Base-by-base conservation (phyloP, 2,329 filamentous ascomycete species). In the Sporothrix pseudoabietina region DNA sequence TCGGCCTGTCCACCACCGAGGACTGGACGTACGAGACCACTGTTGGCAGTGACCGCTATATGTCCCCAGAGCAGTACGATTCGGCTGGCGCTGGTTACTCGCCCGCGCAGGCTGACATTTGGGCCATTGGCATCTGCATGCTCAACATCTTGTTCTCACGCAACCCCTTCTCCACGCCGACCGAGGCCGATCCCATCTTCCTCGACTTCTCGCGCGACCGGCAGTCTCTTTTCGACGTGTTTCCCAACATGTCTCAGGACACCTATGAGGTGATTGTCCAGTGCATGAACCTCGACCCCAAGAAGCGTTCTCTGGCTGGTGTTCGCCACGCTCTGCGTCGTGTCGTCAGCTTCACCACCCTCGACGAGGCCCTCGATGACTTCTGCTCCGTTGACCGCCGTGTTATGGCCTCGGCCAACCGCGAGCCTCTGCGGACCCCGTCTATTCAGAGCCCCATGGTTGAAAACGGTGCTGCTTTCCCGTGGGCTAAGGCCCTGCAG, bases 31-130 rank as follows among this genome's bases (percentile, higher is more conserved):
- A 92, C 78, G 96, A 99, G 85, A 91, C 92, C 76, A 96, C 93
- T 75, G 96, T 99, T 65, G 96, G 96, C 77, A 98, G 96, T 81
- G 96, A 99, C 81, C 94, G 96, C 72, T 99, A 99, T 85, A 99
- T 99, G 96, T 94, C 96, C 72, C 96, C 96, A 5, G 96, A 99
- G 83, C 96, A 99, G 82, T 98, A 96, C 79, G 95, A 98, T 81
- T 94, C 94, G 71, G 89, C 91, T 77, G 91, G 91, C 75, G 89
- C 88, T 76, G 96, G 96, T 74, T 99, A 99, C 84, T 95, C 94
- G 72, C 94, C 96, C 65, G 93, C 93, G 63, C 90, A 96, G 83
- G 96, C 96, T 70, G 96, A 99, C 81, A 90, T 98, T 78, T 99
- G 96, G 96, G 94, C 96, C 73, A 92, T 99, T 80, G 96, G 96